A percentile compares a stretch with the other conserved stretches of the same genome.
phyloP scores from a whole-genome alignment of 441 rosid species.

The Metrosideros polymorpha region DNA sequence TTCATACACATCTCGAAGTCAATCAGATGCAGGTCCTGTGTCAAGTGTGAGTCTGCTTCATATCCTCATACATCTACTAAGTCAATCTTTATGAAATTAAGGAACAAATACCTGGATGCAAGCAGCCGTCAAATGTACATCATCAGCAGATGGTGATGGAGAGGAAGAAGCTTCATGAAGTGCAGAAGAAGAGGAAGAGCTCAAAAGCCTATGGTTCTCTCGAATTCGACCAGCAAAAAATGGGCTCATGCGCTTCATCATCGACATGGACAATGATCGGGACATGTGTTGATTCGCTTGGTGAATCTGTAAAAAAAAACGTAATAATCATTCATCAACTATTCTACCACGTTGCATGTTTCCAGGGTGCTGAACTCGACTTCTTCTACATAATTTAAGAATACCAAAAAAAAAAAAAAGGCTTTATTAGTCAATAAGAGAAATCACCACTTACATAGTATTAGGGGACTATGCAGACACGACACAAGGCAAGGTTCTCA shows the following conservation, averaged over 20 bases:
- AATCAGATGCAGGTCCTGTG: background rate
- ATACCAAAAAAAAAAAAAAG: background rate
- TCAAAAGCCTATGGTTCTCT: conserved; percentile 48
- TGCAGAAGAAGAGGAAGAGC: conserved; percentile 28
- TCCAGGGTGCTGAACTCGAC: background rate
- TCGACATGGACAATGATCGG: background rate
- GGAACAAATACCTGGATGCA: conserved; percentile 46
- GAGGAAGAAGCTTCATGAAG: conserved; percentile 22
- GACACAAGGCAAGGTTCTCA: background rate
- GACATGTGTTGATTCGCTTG: background rate
- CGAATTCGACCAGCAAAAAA: conserved; percentile 40
- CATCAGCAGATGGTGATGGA: conserved; percentile 32
- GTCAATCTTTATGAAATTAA: background rate
- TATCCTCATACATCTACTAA: background rate
- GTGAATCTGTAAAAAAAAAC: background rate
- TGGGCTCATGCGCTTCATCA: conserved; percentile 38
- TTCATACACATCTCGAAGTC: background rate
- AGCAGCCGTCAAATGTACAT: conserved; percentile 51
- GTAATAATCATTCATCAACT: background rate
- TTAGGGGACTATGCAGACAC: background rate
- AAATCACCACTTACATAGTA: background rate
- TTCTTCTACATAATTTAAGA: background rate
- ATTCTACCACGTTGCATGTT: background rate
- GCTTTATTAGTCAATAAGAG: background rate
- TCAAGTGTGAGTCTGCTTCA: background rate